Base-by-base conservation (phyloP, 1,284 basidiomycete genomes). In the Heterobasidion irregulare region DNA sequence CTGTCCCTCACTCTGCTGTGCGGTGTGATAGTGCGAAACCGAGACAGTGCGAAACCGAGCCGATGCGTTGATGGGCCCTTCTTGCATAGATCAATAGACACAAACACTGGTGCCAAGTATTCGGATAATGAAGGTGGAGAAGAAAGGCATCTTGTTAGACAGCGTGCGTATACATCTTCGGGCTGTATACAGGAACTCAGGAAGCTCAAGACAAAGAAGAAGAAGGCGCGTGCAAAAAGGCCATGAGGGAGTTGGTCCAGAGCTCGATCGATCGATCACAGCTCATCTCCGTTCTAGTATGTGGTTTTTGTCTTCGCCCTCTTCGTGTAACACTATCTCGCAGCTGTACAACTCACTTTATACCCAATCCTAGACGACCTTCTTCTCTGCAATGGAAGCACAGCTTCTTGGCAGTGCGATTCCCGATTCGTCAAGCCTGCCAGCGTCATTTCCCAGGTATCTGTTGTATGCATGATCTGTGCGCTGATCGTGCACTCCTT, bases 211-310 rank as follows among this genome's bases (percentile, higher is more conserved):
- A 82, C 58, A 61, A 68, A 19, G 68, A 62, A 43, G 79, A 82
- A 51, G 75, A 76, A 10, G 66, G 72, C 52, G 72, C 70, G 12
- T 70, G 72, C 38, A 68, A 69, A 58, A 70, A 73, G 51, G 78
- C 78, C 2, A 67, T 76, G 66, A 73, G 66, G 58, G 75, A 78
- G 47, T 71, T 82, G 0, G 72, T 80, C 12, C 73, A 77, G 62
- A 77, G 79, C 3, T 84, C 82, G 82, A 76, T 80, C 71, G 82
- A 83, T 57, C 68, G 80, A 18, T 67, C 82, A 55, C 80, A 81
- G 65, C 65, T 82, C 9, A 82, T 84, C 63, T 78, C 73, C 54
- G 74, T 83, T 36, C 80, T 82, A 49, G 80, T 83, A 48, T 62
- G 78, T 70, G 26, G 19, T 19, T 41, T 16, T 26, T 18, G n/a